These are phyloP conservation scores for Suhomyces sp. DNA, from an alignment of 805 yeast species.

Conservation along the genomic window DNA sequence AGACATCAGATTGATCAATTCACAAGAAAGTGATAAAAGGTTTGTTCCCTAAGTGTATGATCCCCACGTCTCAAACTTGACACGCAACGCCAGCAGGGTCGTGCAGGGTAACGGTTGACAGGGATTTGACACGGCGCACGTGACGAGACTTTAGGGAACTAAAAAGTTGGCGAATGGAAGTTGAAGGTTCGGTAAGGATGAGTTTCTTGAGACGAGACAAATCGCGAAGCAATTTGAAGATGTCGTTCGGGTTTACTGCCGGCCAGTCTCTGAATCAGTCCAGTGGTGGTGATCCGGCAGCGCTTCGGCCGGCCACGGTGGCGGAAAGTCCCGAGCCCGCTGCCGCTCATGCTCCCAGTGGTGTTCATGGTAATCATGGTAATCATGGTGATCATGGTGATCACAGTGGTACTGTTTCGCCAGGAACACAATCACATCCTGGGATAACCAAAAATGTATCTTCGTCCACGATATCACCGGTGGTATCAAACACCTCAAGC, in stretches of 20 bases:
- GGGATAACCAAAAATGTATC: background rate
- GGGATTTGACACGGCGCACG: background rate
- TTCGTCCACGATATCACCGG: constrained; percentile 8
- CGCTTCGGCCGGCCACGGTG: too few species aligned
- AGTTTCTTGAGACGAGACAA: constrained; percentile 26
- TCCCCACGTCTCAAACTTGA: constrained; percentile 4
- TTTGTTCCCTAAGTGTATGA: too few species aligned
- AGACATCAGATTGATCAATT: constrained; percentile 32
- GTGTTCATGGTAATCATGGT: too few species aligned
- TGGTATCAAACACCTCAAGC: constrained; percentile 5
- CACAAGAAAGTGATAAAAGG: background rate
- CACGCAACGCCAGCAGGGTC: constrained; percentile 9
- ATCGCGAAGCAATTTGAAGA: constrained; percentile 14
- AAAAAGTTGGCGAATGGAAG: background rate
- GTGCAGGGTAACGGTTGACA: background rate
- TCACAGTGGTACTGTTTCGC: constrained; percentile 1
- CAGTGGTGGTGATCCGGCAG: too few species aligned
- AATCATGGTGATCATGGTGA: too few species aligned
- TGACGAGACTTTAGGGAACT: background rate
- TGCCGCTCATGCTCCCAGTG: background rate
- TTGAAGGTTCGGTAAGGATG: constrained; percentile 10
- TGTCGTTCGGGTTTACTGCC: constrained; percentile 8
- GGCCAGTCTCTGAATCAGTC: constrained; percentile 7
- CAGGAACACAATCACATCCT: background rate
- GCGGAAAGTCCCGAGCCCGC: background rate